Evolutionary conservation across 1,284 basidiomycete genomes (phyloP).

Genomic region (Inonotus hispidus): DNA sequence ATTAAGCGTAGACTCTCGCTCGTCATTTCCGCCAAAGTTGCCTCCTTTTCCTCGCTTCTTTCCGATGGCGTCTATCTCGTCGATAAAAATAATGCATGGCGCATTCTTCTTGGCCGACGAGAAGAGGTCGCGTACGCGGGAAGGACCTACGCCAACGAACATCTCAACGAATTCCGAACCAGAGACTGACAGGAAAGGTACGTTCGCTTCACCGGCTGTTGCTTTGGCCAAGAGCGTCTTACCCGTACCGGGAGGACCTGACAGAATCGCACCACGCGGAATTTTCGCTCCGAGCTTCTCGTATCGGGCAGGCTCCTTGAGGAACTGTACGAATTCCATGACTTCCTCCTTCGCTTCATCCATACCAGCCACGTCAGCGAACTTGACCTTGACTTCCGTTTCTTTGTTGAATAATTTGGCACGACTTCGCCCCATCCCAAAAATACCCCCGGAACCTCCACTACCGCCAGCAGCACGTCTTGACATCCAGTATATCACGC

Average conservation of each 20-base stretch:
- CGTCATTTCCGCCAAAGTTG: constrained; percentile 92
- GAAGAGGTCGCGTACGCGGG: constrained; percentile 95
- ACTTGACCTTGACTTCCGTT: constrained; percentile 89
- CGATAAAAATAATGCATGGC: constrained; percentile 97
- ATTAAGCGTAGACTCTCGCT: constrained; percentile 96
- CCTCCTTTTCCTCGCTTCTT: constrained; percentile 91
- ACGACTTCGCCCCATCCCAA: constrained; percentile 94
- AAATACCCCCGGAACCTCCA: constrained; percentile 83
- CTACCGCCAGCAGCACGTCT: constrained; percentile 66
- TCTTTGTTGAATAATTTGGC: constrained; percentile 98
- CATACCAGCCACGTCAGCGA: constrained; percentile 97
- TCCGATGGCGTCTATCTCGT: constrained; percentile 98
- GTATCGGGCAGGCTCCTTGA: constrained; percentile 94
- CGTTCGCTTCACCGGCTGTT: constrained; percentile 94
- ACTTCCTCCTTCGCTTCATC: constrained; percentile 99
- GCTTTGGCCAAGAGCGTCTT: constrained; percentile 98
- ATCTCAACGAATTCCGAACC: constrained; percentile 99
- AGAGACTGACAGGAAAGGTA: constrained; percentile 97
- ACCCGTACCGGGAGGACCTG: constrained; percentile 97
- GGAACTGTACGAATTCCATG: constrained; percentile 99
- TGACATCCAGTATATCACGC: constrained; percentile 88
- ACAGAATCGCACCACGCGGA: constrained; percentile 95
- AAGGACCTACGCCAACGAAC: constrained; percentile 99
- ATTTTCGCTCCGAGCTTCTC: constrained; percentile 98
- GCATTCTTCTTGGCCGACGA: constrained; percentile 97